These are phyloP conservation scores for Drosera spatulata DNA, from an alignment of 179 eudicot species.

Conservation along the genomic window DNA sequence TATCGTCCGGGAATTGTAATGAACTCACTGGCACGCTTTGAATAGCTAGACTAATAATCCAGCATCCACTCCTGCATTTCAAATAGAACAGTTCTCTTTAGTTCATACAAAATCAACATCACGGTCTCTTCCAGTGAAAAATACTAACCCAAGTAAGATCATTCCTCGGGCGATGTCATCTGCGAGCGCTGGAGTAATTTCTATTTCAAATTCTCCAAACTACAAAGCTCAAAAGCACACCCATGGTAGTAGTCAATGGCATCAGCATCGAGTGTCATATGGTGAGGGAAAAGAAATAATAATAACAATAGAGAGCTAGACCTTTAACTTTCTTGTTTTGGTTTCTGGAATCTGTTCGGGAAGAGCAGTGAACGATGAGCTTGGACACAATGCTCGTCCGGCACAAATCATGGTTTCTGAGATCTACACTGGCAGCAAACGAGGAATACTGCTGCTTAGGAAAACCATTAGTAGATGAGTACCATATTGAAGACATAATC, in stretches of 20 bases:
- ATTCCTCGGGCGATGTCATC: conserved; percentile 65
- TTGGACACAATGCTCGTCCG: conserved; percentile 62
- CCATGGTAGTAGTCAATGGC: background rate
- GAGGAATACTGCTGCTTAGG: too few species aligned
- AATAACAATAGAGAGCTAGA: conserved; percentile 6
- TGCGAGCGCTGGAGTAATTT: conserved; percentile 66
- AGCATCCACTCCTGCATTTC: conserved; percentile 54
- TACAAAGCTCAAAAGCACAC: conserved; percentile 21
- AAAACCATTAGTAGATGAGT: too few species aligned
- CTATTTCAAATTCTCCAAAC: conserved; percentile 95
- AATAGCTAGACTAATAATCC: conserved; percentile 83
- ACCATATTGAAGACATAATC: too few species aligned
- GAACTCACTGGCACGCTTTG: conserved; percentile 77
- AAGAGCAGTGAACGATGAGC: conserved; percentile 19
- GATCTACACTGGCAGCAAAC: conserved; percentile 61
- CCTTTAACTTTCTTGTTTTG: conserved; percentile 64
- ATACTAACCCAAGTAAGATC: conserved; percentile 52
- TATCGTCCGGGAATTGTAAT: conserved; percentile 75
- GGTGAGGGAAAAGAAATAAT: background rate
- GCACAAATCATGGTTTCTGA: conserved; percentile 65
- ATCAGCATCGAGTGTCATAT: background rate
- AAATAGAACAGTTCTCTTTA: background rate
- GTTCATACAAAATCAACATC: background rate
- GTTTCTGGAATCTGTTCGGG: conserved; percentile 28
- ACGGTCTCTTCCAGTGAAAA: background rate